phyloP scores from a whole-genome alignment of 495 filamentous ascomycete genomes.

The Beverwykella pulmonaria region DNA sequence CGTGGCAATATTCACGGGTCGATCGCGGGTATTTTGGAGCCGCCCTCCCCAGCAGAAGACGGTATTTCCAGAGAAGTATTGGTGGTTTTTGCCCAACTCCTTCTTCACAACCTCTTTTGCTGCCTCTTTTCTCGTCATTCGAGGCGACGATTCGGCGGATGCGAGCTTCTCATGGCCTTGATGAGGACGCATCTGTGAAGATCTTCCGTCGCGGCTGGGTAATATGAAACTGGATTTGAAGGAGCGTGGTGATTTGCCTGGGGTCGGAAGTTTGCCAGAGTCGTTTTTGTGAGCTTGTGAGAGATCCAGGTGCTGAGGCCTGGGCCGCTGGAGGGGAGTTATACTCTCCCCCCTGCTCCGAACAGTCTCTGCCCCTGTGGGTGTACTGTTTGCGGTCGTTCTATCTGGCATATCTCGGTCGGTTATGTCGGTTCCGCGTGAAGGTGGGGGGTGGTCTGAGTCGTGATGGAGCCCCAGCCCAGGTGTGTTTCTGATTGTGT shows the following conservation, averaged over 20 bases:
- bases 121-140: constrained; percentile 45
- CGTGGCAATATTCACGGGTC: constrained; percentile 90
- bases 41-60: constrained; percentile 84
- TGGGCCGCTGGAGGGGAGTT: constrained; percentile 64
- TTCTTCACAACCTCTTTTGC: constrained; percentile 48
- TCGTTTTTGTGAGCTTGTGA: constrained; percentile 49
- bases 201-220: constrained; percentile 51
- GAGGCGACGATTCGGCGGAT: constrained; percentile 74
- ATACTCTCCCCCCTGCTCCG: constrained; percentile 74
- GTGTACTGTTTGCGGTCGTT: constrained; percentile 73
- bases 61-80: constrained; percentile 92
- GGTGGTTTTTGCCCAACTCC: constrained; percentile 71
- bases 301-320: constrained; percentile 36
- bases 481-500: constrained; percentile 29
- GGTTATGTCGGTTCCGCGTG: constrained; percentile 78
- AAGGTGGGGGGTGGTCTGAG: constrained; percentile 64
- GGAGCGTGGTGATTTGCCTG: constrained; percentile 70
- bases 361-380: constrained; percentile 65
- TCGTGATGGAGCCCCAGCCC: constrained; percentile 50
- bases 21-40: constrained; percentile 81
- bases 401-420: constrained; percentile 64
- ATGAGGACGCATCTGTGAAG: constrained; percentile 48
- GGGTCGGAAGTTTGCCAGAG: constrained; percentile 54
- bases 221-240: constrained; percentile 70
- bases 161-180: constrained; percentile 74